Percentiles rank a stretch among this genome's conserved stretches.
Evolutionary conservation across 1,284 basidiomycete genomes (phyloP).

Genomic region (Rhodotorula sp.): DNA sequence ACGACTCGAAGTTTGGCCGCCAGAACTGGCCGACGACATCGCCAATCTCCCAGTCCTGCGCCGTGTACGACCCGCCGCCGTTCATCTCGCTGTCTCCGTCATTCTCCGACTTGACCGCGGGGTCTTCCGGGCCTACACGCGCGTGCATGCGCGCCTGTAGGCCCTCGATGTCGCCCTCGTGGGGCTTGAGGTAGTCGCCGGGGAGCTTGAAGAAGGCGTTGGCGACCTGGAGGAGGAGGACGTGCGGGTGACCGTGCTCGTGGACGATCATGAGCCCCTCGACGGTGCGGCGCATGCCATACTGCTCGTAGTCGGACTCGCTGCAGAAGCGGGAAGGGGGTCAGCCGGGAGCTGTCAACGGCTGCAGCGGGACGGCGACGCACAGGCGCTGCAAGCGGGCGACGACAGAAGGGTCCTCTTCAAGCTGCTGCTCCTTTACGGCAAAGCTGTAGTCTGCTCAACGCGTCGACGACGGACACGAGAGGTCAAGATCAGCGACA

Average conservation of each 20-base stretch:
- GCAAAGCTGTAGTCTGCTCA: constrained; percentile 37
- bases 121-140: constrained; percentile 67
- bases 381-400: constrained; percentile 48
- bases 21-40: constrained; percentile 96
- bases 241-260: constrained; percentile 74
- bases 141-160: constrained; percentile 84
- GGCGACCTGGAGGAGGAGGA: constrained; percentile 96
- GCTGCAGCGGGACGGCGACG: neutral
- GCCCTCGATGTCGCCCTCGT: constrained; percentile 87
- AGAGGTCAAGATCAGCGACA: neutral
- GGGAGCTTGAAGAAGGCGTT: constrained; percentile 99
- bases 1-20: constrained; percentile 96
- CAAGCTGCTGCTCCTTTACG: constrained; percentile 90
- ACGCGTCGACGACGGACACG: neutral
- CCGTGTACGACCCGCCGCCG: neutral
- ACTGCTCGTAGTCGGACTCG: constrained; percentile 95
- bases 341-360: neutral
- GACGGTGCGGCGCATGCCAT: constrained; percentile 59
- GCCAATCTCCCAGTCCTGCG: constrained; percentile 83
- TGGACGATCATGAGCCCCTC: constrained; percentile 97
- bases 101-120: neutral
- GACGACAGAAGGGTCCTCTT: constrained; percentile 92
- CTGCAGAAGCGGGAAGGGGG: constrained; percentile 3
- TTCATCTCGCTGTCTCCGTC: neutral
- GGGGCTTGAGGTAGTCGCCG: constrained; percentile 95